Conservation (phyloP, 306 rosid species). For the Vicia faba region DNA sequence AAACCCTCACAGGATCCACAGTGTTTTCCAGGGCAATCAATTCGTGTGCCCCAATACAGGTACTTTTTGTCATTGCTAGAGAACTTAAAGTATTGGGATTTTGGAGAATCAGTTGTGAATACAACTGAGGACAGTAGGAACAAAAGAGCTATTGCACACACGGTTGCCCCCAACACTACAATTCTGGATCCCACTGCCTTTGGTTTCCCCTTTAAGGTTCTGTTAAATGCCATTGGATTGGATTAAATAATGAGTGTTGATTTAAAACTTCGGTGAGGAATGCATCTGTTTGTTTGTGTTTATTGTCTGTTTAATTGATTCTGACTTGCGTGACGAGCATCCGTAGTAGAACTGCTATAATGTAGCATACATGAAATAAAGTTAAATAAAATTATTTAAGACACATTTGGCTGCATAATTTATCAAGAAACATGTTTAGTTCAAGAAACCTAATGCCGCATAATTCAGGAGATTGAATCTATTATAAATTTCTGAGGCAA, state of each 20-base stretch:
- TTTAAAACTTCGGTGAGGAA: neutral
- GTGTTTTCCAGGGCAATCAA: conserved; percentile 97
- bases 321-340: neutral
- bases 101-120: conserved; percentile 46
- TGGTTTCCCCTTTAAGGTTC: conserved; percentile 47
- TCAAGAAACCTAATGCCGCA: too few relatives aligned
- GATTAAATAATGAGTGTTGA: neutral
- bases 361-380: too few relatives aligned
- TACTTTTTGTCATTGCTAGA: conserved; percentile 43
- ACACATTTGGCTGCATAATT: too few relatives aligned
- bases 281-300: neutral
- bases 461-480: too few relatives aligned
- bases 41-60: conserved; percentile 80
- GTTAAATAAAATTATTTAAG: too few relatives aligned
- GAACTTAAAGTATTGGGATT: conserved; percentile 7
- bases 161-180: conserved; percentile 41
- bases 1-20: conserved; percentile 84
- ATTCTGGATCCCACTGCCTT: conserved; percentile 54
- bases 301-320: too few relatives aligned
- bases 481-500: neutral
- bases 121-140: conserved; percentile 53
- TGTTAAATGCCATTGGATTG: conserved; percentile 52
- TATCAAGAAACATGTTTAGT: too few relatives aligned
- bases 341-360: too few relatives aligned
- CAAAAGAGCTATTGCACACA: conserved; percentile 47